phyloP scores from a whole-genome alignment of 306 rosid species.

The Acacia acuminata region DNA sequence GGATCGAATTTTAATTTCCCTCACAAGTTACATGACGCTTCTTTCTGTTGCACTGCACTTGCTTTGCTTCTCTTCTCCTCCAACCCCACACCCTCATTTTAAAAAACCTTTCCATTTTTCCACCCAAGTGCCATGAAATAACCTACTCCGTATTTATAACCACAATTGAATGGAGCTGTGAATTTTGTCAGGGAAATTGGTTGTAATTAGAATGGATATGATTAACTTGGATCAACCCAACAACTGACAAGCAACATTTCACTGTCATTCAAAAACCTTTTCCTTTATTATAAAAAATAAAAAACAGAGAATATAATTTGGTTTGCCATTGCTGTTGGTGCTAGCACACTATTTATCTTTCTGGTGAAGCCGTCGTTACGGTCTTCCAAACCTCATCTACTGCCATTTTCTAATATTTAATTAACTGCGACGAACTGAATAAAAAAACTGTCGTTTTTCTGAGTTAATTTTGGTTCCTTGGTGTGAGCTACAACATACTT shows the following conservation, averaged over 20 bases:
- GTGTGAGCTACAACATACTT: slow-evolving; percentile 1
- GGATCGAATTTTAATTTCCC: neutral
- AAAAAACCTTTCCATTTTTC: neutral
- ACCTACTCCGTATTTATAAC: neutral
- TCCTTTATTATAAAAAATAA: neutral
- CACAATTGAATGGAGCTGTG: neutral
- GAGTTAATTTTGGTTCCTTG: slow-evolving; percentile 4
- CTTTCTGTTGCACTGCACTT: neutral
- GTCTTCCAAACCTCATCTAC: slow-evolving; percentile 26
- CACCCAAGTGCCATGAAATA: neutral
- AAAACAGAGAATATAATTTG: neutral
- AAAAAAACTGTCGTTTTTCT: neutral
- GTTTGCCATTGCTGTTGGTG: slow-evolving; percentile 24
- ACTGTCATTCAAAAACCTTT: slow-evolving; percentile 11
- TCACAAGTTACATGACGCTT: neutral
- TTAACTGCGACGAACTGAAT: neutral
- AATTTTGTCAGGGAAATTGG: neutral
- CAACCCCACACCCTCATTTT: neutral
- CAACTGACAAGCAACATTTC: slow-evolving; percentile 56
- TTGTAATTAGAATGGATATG: neutral
- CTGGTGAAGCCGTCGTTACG: slow-evolving; percentile 38
- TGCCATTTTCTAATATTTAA: neutral
- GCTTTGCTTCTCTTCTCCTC: neutral
- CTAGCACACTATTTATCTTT: slow-evolving; percentile 1
- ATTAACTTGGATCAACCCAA: slow-evolving; percentile 15